These are phyloP conservation scores for Ophiobolus disseminans DNA, from an alignment of 2,329 filamentous ascomycete species.

Conservation along the genomic window DNA sequence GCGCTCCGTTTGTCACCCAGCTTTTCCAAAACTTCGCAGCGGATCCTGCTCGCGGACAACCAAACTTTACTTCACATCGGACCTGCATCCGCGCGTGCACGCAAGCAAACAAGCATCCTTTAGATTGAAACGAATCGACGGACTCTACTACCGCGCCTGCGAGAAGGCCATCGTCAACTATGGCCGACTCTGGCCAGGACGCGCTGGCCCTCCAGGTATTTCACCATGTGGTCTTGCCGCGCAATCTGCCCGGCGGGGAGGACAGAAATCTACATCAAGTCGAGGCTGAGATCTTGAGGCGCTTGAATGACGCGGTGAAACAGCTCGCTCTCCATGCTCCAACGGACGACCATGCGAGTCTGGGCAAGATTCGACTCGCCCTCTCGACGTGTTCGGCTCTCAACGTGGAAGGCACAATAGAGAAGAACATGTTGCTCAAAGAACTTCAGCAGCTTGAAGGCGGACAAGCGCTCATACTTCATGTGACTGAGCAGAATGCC, in stretches of 20 bases:
- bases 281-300: conserved; percentile 37
- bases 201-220: conserved; percentile 36
- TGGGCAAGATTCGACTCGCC: conserved; percentile 24
- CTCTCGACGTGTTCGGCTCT: conserved; percentile 25
- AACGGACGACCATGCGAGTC: conserved; percentile 8
- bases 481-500: conserved; percentile 59
- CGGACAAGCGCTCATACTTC: conserved; percentile 49
- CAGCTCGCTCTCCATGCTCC: conserved; percentile 19
- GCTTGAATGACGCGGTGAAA: conserved; percentile 35
- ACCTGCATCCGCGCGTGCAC: neutral
- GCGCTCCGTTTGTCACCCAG: neutral
- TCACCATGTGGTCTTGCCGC: conserved; percentile 50
- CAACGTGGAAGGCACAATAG: conserved; percentile 32
- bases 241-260: conserved; percentile 46
- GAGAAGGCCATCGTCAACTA: conserved; percentile 12
- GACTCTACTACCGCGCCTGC: no score
- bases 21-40: neutral
- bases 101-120: no score
- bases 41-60: no score
- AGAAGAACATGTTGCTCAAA: conserved; percentile 26
- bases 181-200: conserved; percentile 18
- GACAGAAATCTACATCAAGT: conserved; percentile 38
- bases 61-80: no score
- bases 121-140: no score
- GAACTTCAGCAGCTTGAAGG: conserved; percentile 24